phyloP scores from a whole-genome alignment of 1,284 basidiomycete species.

The Pseudozyma sp. region DNA sequence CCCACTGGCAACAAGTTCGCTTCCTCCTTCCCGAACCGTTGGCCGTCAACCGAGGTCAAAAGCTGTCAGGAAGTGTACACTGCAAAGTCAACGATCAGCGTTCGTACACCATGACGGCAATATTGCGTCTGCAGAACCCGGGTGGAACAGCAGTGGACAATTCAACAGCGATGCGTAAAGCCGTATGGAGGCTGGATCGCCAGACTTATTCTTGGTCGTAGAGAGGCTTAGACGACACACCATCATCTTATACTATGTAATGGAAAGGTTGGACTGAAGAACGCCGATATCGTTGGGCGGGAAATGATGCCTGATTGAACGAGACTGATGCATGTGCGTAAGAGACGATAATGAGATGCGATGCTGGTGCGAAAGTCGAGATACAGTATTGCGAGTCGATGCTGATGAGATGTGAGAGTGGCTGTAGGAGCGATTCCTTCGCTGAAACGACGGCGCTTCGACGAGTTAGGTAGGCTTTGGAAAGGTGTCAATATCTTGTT shows the following conservation, averaged over 20 bases:
- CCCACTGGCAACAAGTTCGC: slow-evolving; percentile 67
- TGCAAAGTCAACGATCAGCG: slow-evolving; percentile 62
- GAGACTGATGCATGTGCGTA: too few species aligned
- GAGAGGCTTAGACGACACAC: neutral
- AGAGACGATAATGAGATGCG: neutral
- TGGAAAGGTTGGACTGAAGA: neutral
- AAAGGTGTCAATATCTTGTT: too few species aligned
- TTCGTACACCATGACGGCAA: slow-evolving; percentile 57
- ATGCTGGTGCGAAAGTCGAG: neutral
- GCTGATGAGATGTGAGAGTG: too few species aligned
- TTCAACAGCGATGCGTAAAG: slow-evolving; percentile 24
- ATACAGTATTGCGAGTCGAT: too few species aligned
- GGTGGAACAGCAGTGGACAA: slow-evolving; percentile 31
- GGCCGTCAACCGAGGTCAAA: slow-evolving; percentile 63
- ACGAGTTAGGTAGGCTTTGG: too few species aligned
- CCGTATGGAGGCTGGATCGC: slow-evolving; percentile 61
- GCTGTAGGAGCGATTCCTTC: too few species aligned
- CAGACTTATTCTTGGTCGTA: slow-evolving; percentile 65
- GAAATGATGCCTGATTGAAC: too few species aligned
- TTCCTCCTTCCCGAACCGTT: slow-evolving; percentile 63
- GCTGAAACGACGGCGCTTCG: too few species aligned
- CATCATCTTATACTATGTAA: neutral
- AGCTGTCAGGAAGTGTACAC: slow-evolving; percentile 55
- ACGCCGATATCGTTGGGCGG: too few species aligned
- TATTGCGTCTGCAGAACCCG: slow-evolving; percentile 29